Evolutionary conservation across 768 basidiomycete species (phyloP).

Genomic region (Suillus subluteus): DNA sequence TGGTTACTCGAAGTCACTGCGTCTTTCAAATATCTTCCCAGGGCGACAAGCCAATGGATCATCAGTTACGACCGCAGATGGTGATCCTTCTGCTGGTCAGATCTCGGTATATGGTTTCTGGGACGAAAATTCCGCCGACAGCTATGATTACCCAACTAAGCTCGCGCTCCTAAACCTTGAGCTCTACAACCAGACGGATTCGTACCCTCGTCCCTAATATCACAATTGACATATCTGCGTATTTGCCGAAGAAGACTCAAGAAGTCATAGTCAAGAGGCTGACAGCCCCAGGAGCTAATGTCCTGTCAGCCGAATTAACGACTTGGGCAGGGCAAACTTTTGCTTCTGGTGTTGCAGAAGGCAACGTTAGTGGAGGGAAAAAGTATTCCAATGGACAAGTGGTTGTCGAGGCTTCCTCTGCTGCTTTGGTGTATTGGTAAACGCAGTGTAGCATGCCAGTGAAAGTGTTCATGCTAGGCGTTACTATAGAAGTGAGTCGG

Average conservation of each 20-base stretch:
- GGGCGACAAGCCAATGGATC: conserved; percentile 56
- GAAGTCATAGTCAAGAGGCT: conserved; percentile 40
- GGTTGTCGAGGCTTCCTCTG: conserved; percentile 38
- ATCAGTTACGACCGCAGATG: conserved; percentile 52
- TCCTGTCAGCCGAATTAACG: conserved; percentile 45
- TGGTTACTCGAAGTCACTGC: conserved; percentile 45
- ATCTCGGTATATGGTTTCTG: conserved; percentile 57
- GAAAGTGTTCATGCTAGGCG: background rate
- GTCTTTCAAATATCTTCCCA: conserved; percentile 53
- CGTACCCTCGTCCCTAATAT: conserved; percentile 42
- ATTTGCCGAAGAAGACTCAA: conserved; percentile 25
- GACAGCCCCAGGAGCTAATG: conserved; percentile 52
- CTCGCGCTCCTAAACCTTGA: conserved; percentile 53
- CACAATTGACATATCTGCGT: conserved; percentile 51
- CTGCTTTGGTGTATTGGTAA: conserved; percentile 38
- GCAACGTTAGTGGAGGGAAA: no score
- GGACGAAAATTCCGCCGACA: conserved; percentile 30
- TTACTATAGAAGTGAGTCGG: background rate
- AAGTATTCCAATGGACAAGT: conserved; percentile 37
- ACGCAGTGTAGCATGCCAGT: background rate
- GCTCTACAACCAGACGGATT: conserved; percentile 53
- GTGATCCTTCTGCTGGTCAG: conserved; percentile 51
- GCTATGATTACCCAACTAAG: conserved; percentile 40
- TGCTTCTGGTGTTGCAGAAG: conserved; percentile 40
- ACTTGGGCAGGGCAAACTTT: conserved; percentile 57